Percentiles rank a stretch among this genome's conserved stretches.
Conservation (phyloP, 176 grass and related monocot species). For the Rhipidocladum racemiflorum region DNA sequence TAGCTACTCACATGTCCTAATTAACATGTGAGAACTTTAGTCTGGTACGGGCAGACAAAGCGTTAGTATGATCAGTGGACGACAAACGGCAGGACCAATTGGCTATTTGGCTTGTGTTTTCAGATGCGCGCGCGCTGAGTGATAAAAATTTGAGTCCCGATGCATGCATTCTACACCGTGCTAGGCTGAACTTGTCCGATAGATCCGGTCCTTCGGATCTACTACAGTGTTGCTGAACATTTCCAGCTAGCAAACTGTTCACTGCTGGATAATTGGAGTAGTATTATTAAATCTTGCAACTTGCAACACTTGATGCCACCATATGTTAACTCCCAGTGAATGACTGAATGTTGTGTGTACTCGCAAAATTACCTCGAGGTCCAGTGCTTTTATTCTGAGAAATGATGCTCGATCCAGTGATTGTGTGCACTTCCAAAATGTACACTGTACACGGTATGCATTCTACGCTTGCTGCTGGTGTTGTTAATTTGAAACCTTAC, state of each 20-base stretch:
- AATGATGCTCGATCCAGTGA: not conserved
- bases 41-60: not conserved
- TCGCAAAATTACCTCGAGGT: not conserved
- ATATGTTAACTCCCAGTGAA: not conserved
- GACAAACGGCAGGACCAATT: not conserved
- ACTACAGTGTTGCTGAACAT: not conserved
- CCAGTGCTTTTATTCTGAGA: not conserved
- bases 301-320: not conserved
- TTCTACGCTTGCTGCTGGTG: not conserved
- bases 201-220: constrained; percentile 8
- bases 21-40: not conserved
- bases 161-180: not conserved
- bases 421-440: not conserved
- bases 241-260: not conserved
- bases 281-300: not conserved
- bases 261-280: not conserved
- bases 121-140: not conserved
- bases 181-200: not conserved
- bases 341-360: not conserved
- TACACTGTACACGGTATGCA: not conserved
- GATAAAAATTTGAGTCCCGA: constrained; percentile 1
- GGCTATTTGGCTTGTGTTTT: not conserved
- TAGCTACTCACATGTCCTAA: not conserved
- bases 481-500: not conserved
- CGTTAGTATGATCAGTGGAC: constrained; percentile 10